phyloP scores from a whole-genome alignment of 345 rosid species.

The Rhizophora mangle region DNA sequence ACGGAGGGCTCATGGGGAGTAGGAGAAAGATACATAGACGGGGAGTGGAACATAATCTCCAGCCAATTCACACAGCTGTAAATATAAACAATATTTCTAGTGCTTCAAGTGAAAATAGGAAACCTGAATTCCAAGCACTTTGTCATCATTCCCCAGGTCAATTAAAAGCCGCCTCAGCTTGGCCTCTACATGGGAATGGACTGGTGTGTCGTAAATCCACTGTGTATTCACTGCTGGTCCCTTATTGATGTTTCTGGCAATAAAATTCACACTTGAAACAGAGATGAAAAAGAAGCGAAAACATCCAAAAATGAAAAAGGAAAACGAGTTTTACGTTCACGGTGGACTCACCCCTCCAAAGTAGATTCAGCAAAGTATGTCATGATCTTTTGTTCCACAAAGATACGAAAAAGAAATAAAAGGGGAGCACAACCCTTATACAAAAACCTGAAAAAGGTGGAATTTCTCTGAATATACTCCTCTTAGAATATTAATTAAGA shows the following conservation, averaged over 20 bases:
- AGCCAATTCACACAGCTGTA: too few species aligned
- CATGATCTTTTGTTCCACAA: constrained; percentile 84
- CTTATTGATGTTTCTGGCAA: constrained; percentile 56
- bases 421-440: too few species aligned
- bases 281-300: constrained; percentile 8
- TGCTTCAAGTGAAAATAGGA: too few species aligned
- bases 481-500: too few species aligned
- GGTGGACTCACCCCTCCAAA: constrained; percentile 65
- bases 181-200: constrained; percentile 73
- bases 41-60: too few species aligned
- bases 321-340: background rate
- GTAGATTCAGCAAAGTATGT: constrained; percentile 93
- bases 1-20: too few species aligned
- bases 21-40: too few species aligned
- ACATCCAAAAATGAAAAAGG: background rate
- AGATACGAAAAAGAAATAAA: background rate
- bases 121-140: constrained; percentile 95
- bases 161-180: constrained; percentile 75
- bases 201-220: constrained; percentile 71
- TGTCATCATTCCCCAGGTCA: constrained; percentile 73
- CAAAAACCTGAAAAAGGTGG: too few species aligned
- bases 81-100: too few species aligned
- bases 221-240: constrained; percentile 55
- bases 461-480: too few species aligned
- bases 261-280: background rate